These are phyloP conservation scores for Psidium friedrichsthalianum DNA, from an alignment of 345 rosid species.

Conservation along the genomic window DNA sequence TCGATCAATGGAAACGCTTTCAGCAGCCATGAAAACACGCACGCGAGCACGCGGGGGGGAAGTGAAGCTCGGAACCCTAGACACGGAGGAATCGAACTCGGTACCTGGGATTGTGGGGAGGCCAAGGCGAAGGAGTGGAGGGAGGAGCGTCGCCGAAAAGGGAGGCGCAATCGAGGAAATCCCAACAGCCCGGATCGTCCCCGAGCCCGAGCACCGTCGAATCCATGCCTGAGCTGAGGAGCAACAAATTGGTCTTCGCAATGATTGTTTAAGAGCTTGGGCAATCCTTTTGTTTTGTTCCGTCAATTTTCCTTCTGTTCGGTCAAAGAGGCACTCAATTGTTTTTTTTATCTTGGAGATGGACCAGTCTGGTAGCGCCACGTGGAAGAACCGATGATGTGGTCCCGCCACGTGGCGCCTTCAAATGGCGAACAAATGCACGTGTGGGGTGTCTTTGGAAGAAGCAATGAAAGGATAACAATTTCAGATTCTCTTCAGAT, in stretches of 20 bases:
- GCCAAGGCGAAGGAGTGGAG: background rate
- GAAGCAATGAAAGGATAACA: background rate
- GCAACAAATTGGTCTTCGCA: background rate
- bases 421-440: background rate
- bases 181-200: slow-evolving; percentile 14
- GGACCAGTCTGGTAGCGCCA: background rate
- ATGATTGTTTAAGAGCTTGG: background rate
- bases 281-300: background rate
- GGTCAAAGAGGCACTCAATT: background rate
- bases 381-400: background rate
- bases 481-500: background rate
- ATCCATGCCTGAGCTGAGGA: slow-evolving; percentile 6
- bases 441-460: background rate
- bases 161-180: slow-evolving; percentile 24
- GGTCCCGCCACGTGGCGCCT: background rate
- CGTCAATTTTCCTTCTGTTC: background rate
- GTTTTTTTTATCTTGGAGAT: background rate
- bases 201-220: background rate
- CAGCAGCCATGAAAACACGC: background rate
- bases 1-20: background rate
- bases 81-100: too few relatives aligned
- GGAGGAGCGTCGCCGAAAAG: background rate
- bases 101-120: background rate
- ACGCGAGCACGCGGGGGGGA: background rate
- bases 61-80: background rate